phyloP scores from a whole-genome alignment of 2,329 filamentous ascomycete species.

The Aspergillus sp. region DNA sequence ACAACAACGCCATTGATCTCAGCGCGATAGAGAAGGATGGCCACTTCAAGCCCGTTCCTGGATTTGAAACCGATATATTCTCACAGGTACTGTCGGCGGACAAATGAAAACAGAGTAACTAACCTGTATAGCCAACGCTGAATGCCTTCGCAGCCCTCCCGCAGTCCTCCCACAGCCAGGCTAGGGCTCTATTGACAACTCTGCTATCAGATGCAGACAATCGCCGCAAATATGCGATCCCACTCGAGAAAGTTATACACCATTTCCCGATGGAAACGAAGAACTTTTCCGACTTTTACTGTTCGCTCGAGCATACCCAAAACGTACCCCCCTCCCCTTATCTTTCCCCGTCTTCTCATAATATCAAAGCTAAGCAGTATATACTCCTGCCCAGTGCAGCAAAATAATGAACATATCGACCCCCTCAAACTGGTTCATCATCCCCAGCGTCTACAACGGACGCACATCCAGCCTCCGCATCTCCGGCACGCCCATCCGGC shows the following conservation, averaged over 20 bases:
- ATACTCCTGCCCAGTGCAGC: constrained; percentile 9
- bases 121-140: constrained; percentile 1
- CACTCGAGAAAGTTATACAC: constrained; percentile 9
- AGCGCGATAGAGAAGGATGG: constrained; percentile 13
- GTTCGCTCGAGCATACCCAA: constrained; percentile 17
- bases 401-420: not conserved
- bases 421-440: constrained; percentile 13
- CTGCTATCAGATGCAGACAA: constrained; percentile 2
- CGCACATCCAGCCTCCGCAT: constrained; percentile 16
- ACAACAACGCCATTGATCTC: constrained; percentile 14
- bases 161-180: constrained; percentile 2
- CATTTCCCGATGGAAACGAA: constrained; percentile 18
- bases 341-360: too few relatives aligned
- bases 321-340: constrained; percentile 8
- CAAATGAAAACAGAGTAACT: too few relatives aligned
- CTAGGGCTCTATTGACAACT: constrained; percentile 5
- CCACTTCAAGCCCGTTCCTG: constrained; percentile 8
- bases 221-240: constrained; percentile 5
- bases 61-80: constrained; percentile 4
- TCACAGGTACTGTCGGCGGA: not conserved
- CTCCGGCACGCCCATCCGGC: constrained; percentile 9
- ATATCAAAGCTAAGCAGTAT: not conserved
- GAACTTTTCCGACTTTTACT: constrained; percentile 21
- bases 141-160: constrained; percentile 16
- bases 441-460: constrained; percentile 18